Conservation (phyloP, 805 yeast species). For the Myxozyma vanderwaltii region DNA sequence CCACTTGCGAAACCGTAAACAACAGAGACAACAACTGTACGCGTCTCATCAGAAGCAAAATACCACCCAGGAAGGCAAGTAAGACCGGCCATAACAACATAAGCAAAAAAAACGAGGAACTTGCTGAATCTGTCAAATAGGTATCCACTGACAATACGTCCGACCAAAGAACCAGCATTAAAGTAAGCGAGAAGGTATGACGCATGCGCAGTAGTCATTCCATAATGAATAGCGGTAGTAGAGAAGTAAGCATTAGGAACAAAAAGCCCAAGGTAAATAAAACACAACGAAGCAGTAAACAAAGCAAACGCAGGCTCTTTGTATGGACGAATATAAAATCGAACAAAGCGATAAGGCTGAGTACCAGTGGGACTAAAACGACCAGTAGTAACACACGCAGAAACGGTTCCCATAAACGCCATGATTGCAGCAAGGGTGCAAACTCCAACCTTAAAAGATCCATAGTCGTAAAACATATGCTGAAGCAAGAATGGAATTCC, state of each 20-base stretch:
- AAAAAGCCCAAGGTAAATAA: constrained; percentile 41
- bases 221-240: constrained; percentile 36
- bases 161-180: constrained; percentile 48
- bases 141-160: constrained; percentile 53
- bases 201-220: constrained; percentile 33
- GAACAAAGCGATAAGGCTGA: constrained; percentile 23
- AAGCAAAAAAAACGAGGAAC: constrained; percentile 42
- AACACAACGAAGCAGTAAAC: constrained; percentile 34
- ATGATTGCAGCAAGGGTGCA: constrained; percentile 53
- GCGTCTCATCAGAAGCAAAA: constrained; percentile 19
- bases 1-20: constrained; percentile 43
- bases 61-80: constrained; percentile 37
- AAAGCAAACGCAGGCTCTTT: constrained; percentile 37
- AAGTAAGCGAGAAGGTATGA: constrained; percentile 41
- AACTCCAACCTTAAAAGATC: constrained; percentile 54
- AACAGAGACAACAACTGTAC: constrained; percentile 39
- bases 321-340: constrained; percentile 35
- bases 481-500: constrained; percentile 48
- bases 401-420: constrained; percentile 36
- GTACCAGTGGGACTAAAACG: constrained; percentile 34
- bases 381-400: constrained; percentile 35
- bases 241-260: constrained; percentile 42
- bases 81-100: constrained; percentile 38
- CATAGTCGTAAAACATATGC: constrained; percentile 39
- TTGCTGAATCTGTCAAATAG: constrained; percentile 54